Evolutionary conservation across 441 rosid genomes (phyloP).

Genomic region (Adansonia rubrostipa): DNA sequence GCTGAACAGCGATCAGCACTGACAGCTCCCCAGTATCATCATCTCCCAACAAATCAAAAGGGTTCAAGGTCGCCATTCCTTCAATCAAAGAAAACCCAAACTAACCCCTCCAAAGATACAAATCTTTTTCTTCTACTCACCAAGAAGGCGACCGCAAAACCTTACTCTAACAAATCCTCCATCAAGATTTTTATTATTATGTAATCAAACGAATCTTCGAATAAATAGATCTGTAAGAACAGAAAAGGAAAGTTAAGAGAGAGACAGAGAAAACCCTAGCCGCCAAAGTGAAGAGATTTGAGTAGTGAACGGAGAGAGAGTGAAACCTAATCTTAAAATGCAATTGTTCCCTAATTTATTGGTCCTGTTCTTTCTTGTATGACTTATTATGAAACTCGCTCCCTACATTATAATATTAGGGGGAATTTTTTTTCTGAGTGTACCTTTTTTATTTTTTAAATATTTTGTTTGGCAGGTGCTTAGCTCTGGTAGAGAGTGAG

Average conservation of each 20-base stretch:
- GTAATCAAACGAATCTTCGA: neutral
- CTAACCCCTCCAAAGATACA: neutral
- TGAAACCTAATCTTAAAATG: neutral
- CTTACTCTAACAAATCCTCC: conserved; percentile 23
- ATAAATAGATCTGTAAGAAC: conserved; percentile 35
- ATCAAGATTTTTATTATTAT: neutral
- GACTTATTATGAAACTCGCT: neutral
- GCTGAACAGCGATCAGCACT: conserved; percentile 32
- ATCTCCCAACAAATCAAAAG: conserved; percentile 25
- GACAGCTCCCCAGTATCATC: conserved; percentile 38
- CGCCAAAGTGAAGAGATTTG: conserved; percentile 26
- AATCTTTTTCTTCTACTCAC: neutral
- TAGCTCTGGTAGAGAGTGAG: too few species aligned
- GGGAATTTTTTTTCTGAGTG: too few species aligned
- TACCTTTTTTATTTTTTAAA: too few species aligned
- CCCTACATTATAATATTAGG: neutral
- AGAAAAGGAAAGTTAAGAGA: neutral
- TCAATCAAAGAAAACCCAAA: neutral
- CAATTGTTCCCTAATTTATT: neutral
- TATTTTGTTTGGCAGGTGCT: too few species aligned
- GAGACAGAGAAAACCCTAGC: conserved; percentile 45
- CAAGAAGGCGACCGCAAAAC: neutral
- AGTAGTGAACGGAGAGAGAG: neutral
- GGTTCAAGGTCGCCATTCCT: conserved; percentile 40
- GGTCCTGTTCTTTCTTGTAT: neutral